A percentile compares a stretch with the other conserved stretches of the same genome.
phyloP scores from a whole-genome alignment of 1,284 basidiomycete species.

The Cryptococcus neoformans region DNA sequence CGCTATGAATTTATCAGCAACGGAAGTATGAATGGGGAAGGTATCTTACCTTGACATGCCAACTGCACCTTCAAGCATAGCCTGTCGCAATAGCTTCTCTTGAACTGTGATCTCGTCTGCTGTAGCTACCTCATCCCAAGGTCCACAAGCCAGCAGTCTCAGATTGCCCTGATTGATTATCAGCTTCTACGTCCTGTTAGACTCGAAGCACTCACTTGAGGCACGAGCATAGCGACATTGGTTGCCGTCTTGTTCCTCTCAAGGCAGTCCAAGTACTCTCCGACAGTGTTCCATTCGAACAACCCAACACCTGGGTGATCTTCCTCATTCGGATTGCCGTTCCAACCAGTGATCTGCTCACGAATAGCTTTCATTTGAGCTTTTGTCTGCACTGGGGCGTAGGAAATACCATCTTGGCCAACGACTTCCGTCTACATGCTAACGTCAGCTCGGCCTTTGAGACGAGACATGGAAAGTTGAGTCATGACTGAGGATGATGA shows the following conservation, averaged over 20 bases:
- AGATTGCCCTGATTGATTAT: conserved; percentile 38
- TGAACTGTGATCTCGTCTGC: conserved; percentile 30
- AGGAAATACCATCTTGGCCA: conserved; percentile 47
- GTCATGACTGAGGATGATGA: too few species aligned
- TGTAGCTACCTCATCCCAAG: conserved; percentile 29
- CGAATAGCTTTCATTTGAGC: conserved; percentile 32
- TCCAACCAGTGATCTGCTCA: conserved; percentile 47
- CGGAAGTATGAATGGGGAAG: not conserved
- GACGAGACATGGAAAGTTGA: not conserved
- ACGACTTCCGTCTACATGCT: conserved; percentile 40
- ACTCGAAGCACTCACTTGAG: conserved; percentile 24
- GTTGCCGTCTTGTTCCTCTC: conserved; percentile 38
- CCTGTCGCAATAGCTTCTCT: conserved; percentile 24
- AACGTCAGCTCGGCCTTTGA: not conserved
- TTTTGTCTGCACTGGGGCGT: conserved; percentile 29
- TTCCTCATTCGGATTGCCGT: conserved; percentile 43
- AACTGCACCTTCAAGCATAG: conserved; percentile 42
- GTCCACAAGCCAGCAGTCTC: conserved; percentile 39
- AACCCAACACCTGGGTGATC: conserved; percentile 32
- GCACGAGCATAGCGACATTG: conserved; percentile 45
- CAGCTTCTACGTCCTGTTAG: not conserved
- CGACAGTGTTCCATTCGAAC: conserved; percentile 36
- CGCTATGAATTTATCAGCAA: conserved; percentile 14
- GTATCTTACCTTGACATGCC: conserved; percentile 41
- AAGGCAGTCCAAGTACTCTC: conserved; percentile 40